Conservation (phyloP, 192 early-diverging fungal species). For the Umbelopsis sp. region DNA sequence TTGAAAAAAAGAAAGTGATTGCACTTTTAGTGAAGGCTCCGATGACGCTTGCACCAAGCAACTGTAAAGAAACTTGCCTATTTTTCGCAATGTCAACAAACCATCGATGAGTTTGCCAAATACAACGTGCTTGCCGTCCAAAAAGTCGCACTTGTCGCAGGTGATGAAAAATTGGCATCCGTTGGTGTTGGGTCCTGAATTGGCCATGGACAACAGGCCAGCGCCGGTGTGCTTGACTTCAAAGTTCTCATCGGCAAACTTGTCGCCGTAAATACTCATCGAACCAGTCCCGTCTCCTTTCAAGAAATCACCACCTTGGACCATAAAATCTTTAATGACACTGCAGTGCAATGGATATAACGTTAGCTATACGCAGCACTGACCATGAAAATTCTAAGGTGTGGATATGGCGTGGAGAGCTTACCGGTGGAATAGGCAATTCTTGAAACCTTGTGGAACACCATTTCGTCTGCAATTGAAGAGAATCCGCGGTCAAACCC, state of each 20-base stretch:
- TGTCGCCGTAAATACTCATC: conserved; percentile 84
- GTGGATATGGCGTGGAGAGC: neutral
- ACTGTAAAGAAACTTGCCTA: conserved; percentile 39
- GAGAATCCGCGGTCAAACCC: neutral
- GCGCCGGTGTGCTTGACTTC: conserved; percentile 80
- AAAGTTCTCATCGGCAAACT: conserved; percentile 86
- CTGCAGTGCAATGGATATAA: conserved; percentile 32
- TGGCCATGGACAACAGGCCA: conserved; percentile 90
- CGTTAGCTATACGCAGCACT: neutral
- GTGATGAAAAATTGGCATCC: conserved; percentile 96
- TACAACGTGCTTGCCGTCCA: conserved; percentile 90
- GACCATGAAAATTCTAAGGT: neutral
- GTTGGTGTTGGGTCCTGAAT: conserved; percentile 83
- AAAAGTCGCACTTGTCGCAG: conserved; percentile 80
- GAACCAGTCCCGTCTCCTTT: conserved; percentile 91
- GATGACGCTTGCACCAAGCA: neutral
- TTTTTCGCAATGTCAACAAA: conserved; percentile 86
- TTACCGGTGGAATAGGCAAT: conserved; percentile 77
- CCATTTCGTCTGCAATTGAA: conserved; percentile 62
- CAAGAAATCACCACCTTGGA: conserved; percentile 90
- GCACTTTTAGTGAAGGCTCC: neutral
- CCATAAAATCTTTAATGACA: conserved; percentile 92
- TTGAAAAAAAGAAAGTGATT: neutral
- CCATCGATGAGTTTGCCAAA: conserved; percentile 88
- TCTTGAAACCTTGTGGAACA: conserved; percentile 86